phyloP scores from a whole-genome alignment of 2,329 filamentous ascomycete genomes.

The Colletotrichum cordylinicola region DNA sequence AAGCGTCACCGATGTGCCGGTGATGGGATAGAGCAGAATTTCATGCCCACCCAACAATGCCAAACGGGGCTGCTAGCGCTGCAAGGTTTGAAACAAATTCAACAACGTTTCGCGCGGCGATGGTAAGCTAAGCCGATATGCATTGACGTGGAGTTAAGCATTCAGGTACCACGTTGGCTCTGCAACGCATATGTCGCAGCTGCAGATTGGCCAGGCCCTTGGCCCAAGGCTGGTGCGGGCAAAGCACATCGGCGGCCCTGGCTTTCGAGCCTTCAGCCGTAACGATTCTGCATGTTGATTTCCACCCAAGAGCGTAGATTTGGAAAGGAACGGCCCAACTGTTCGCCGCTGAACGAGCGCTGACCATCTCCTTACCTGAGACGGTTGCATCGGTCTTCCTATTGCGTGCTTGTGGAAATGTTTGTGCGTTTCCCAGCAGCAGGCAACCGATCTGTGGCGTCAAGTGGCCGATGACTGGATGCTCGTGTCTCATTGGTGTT shows the following conservation, averaged over 20 bases:
- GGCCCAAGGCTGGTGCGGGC: not conserved
- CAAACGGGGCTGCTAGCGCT: not conserved
- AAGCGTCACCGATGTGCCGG: not conserved
- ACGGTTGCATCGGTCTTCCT: not conserved
- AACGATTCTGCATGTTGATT: not conserved
- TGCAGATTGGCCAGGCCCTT: not conserved
- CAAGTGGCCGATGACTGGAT: not conserved
- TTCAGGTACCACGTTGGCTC: not conserved
- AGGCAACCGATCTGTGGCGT: not conserved
- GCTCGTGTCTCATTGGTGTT: not conserved
- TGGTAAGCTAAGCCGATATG: not conserved
- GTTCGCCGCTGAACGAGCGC: not conserved
- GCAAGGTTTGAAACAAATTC: slow-evolving; percentile 10
- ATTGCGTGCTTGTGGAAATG: not conserved
- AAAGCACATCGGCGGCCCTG: not conserved
- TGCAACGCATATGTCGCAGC: not conserved
- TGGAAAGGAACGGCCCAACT: not conserved
- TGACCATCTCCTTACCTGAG: not conserved
- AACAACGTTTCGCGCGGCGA: slow-evolving; percentile 8
- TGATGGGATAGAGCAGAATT: not conserved
- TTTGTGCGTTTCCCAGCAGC: not conserved
- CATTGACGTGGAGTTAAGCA: slow-evolving; percentile 6
- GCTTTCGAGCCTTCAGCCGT: not conserved
- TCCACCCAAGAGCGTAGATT: not conserved
- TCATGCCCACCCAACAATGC: not conserved